These are phyloP conservation scores for Boletellus ananas DNA, from an alignment of 768 basidiomycete species.

Conservation along the genomic window DNA sequence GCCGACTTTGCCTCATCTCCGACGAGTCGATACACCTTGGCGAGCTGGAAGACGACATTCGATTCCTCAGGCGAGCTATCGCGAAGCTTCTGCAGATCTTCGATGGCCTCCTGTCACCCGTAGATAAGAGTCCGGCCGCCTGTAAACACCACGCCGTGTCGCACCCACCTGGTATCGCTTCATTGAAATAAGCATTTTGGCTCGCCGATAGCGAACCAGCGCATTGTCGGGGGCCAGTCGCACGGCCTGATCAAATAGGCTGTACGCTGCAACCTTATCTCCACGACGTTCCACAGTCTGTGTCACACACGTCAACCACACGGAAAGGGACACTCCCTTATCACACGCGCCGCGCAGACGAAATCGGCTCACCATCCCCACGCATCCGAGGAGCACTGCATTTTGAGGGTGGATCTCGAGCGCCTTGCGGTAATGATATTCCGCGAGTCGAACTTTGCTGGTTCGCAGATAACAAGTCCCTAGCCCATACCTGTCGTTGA, in stretches of 20 bases:
- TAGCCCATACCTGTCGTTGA: slow-evolving; percentile 83
- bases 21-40: slow-evolving; percentile 81
- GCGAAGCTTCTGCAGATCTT: slow-evolving; percentile 76
- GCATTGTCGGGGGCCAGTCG: slow-evolving; percentile 81
- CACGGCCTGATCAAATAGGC: slow-evolving; percentile 79
- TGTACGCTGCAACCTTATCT: slow-evolving; percentile 70
- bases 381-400: slow-evolving; percentile 92
- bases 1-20: slow-evolving; percentile 79
- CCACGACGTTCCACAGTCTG: slow-evolving; percentile 89
- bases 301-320: slow-evolving; percentile 18
- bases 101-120: slow-evolving; percentile 62
- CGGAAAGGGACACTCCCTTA: slow-evolving; percentile 11
- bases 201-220: slow-evolving; percentile 90
- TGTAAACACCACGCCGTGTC: slow-evolving; percentile 20
- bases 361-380: slow-evolving; percentile 79
- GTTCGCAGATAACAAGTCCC: slow-evolving; percentile 94
- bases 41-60: slow-evolving; percentile 95
- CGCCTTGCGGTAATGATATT: slow-evolving; percentile 95
- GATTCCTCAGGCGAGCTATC: slow-evolving; percentile 90
- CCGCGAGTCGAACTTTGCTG: slow-evolving; percentile 89
- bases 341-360: slow-evolving; percentile 11
- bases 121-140: slow-evolving; percentile 21
- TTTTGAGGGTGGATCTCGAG: slow-evolving; percentile 91
- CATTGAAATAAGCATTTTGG: slow-evolving; percentile 84
- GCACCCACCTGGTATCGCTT: slow-evolving; percentile 72